These are phyloP conservation scores for Carallia brachiata DNA, from an alignment of 345 rosid species.

Conservation along the genomic window DNA sequence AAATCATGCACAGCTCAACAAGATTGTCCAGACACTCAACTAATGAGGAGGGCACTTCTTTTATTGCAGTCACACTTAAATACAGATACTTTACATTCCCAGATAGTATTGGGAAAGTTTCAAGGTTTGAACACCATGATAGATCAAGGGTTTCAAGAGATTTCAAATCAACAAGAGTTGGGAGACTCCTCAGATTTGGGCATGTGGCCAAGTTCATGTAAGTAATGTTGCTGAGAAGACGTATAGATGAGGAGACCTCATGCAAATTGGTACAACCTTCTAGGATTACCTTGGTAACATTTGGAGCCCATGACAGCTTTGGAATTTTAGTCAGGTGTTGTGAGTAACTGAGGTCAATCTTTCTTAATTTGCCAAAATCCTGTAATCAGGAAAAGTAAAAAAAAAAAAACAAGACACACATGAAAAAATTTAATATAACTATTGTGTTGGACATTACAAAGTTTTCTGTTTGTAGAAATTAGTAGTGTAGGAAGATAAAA, in stretches of 20 bases:
- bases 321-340: neutral
- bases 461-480: too few relatives aligned
- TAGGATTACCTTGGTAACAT: constrained; percentile 36
- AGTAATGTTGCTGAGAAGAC: constrained; percentile 5
- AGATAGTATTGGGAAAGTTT: constrained; percentile 24
- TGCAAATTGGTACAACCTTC: constrained; percentile 20
- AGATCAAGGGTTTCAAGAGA: constrained; percentile 15
- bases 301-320: constrained; percentile 12
- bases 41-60: constrained; percentile 26
- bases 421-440: too few relatives aligned
- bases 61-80: constrained; percentile 25
- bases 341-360: constrained; percentile 15
- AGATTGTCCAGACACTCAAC: constrained; percentile 19
- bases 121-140: constrained; percentile 29
- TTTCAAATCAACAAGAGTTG: constrained; percentile 26
- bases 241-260: constrained; percentile 31
- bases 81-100: constrained; percentile 25
- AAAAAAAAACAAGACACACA: neutral
- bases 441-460: too few relatives aligned
- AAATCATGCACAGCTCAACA: constrained; percentile 10
- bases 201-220: neutral
- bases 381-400: neutral
- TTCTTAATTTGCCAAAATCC: neutral
- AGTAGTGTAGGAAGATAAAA: neutral
- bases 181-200: constrained; percentile 23